Percentiles rank a stretch among this genome's conserved stretches.
These are phyloP conservation scores for Sporothrix pseudoabietina DNA, from an alignment of 2,329 filamentous ascomycete genomes.

Conservation along the genomic window DNA sequence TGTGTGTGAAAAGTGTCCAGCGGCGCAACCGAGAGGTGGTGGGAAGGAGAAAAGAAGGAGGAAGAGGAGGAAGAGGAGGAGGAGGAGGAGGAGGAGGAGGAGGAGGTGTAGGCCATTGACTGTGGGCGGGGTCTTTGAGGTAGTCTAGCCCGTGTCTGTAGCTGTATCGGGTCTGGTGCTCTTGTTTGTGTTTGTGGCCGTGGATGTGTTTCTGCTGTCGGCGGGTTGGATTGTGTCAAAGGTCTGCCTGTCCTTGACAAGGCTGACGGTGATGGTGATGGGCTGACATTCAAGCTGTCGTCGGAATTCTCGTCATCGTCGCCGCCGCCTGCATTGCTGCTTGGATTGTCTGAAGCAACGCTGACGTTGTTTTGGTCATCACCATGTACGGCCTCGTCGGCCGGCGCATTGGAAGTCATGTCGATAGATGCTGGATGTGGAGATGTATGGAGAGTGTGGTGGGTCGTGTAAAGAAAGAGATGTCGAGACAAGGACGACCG, in stretches of 20 bases:
- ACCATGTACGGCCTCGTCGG: not conserved
- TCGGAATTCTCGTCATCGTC: not conserved
- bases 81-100: too few relatives aligned
- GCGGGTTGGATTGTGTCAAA: not conserved
- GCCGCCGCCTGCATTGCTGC: not conserved
- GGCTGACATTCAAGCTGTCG: not conserved
- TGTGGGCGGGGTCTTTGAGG: not conserved
- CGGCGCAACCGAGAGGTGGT: not conserved
- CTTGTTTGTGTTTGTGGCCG: not conserved
- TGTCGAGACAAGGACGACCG: not conserved
- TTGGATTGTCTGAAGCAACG: not conserved
- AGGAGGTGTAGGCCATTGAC: not conserved
- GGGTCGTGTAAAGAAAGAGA: not conserved
- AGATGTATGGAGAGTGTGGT: not conserved
- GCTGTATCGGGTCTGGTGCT: not conserved
- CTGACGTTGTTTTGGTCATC: not conserved
- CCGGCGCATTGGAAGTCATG: slow-evolving; percentile 7
- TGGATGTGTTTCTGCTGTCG: too few relatives aligned
- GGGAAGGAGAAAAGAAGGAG: too few relatives aligned
- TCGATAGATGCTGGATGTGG: not conserved
- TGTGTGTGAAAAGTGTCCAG: not conserved
- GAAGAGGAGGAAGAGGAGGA: not conserved
- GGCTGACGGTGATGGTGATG: not conserved
- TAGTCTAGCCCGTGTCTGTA: not conserved
- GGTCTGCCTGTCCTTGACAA: not conserved